Conservation (phyloP, 1,284 basidiomycete species). For the Austroboletus olivaceoglutinosus region DNA sequence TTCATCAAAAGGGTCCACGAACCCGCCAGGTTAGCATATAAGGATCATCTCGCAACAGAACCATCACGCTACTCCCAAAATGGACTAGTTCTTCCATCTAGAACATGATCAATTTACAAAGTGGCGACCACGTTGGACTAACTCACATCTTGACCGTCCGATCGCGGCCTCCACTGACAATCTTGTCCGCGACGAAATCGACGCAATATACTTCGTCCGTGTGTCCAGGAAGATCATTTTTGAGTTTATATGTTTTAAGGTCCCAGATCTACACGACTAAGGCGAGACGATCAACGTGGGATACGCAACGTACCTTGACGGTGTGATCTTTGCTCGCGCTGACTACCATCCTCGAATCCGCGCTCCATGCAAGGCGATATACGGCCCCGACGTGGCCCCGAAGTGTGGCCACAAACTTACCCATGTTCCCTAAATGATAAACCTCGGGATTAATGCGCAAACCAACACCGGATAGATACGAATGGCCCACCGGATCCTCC, state of each 20-base stretch:
- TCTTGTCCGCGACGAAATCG: constrained; percentile 96
- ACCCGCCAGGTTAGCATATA: background rate
- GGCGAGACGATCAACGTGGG: background rate
- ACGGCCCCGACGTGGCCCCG: constrained; percentile 94
- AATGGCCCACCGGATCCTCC: constrained; percentile 19
- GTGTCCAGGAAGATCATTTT: constrained; percentile 92
- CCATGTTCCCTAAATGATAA: constrained; percentile 61
- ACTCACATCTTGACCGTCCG: constrained; percentile 67
- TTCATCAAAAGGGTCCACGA: background rate
- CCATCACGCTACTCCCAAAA: background rate
- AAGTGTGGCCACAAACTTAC: constrained; percentile 90
- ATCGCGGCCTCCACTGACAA: constrained; percentile 90
- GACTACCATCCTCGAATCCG: constrained; percentile 88
- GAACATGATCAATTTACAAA: constrained; percentile 3
- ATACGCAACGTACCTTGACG: constrained; percentile 66
- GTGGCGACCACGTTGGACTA: background rate
- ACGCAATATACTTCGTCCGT: constrained; percentile 99
- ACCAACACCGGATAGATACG: background rate
- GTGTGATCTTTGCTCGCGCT: constrained; percentile 96
- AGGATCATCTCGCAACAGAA: background rate
- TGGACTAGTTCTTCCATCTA: constrained; percentile 32
- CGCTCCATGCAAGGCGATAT: constrained; percentile 93
- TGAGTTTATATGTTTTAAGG: constrained; percentile 91
- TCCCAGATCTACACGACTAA: constrained; percentile 78
- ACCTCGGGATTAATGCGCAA: background rate